These are phyloP conservation scores for Beta corolliflora DNA, from an alignment of 179 eudicot genomes.

Conservation along the genomic window DNA sequence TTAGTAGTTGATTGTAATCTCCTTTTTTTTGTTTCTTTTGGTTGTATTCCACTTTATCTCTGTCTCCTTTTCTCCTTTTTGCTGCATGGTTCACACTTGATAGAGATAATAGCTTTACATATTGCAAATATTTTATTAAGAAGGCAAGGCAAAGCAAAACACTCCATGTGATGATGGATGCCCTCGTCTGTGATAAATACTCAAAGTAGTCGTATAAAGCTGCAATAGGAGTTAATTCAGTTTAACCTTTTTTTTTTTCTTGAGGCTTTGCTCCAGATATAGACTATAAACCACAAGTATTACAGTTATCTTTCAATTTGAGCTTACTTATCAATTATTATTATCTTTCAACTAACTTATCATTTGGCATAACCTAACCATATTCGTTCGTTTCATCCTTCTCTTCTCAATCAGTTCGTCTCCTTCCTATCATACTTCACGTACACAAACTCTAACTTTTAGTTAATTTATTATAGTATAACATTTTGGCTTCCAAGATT, in stretches of 20 bases:
- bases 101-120: not conserved
- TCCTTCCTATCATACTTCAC: too few relatives aligned
- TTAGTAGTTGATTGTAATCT: not conserved
- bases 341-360: too few relatives aligned
- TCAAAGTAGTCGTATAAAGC: constrained; percentile 1
- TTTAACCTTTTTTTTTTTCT: not conserved
- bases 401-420: too few relatives aligned
- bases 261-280: too few relatives aligned
- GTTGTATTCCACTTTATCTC: not conserved
- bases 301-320: too few relatives aligned
- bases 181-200: not conserved
- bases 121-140: not conserved
- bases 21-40: not conserved
- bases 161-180: constrained; percentile 1
- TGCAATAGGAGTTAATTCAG: not conserved
- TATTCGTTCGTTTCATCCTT: too few relatives aligned
- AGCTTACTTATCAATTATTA: too few relatives aligned
- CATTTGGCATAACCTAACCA: too few relatives aligned
- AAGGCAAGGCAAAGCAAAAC: constrained; percentile 2
- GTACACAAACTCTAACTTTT: too few relatives aligned
- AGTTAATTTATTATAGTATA: too few relatives aligned
- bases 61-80: not conserved
- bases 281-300: too few relatives aligned
- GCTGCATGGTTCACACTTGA: not conserved
- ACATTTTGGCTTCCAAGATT: too few relatives aligned